Evolutionary conservation across 768 basidiomycete genomes (phyloP).

Genomic region (Tylopilus vinaceipallidus): DNA sequence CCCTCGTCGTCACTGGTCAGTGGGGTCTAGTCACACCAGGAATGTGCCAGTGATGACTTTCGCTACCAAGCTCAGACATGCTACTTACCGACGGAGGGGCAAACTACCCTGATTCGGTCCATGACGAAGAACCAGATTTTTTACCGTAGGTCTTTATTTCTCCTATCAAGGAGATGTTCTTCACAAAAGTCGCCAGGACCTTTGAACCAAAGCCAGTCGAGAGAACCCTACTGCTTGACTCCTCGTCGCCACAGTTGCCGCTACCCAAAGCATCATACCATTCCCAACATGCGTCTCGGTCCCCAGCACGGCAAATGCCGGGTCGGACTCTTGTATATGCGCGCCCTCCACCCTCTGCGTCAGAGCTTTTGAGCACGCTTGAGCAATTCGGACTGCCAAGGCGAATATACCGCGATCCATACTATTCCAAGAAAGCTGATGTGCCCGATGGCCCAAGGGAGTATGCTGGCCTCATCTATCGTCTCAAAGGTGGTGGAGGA

Average conservation of each 20-base stretch:
- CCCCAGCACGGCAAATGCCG: neutral
- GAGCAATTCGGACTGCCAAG: slow-evolving; percentile 48
- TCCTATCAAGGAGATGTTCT: neutral
- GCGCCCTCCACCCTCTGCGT: slow-evolving; percentile 47
- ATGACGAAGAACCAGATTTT: slow-evolving; percentile 15
- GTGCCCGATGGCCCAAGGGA: slow-evolving; percentile 66
- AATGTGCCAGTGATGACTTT: slow-evolving; percentile 1
- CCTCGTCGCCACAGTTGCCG: neutral
- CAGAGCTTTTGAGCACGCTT: slow-evolving; percentile 45
- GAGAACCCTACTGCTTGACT: neutral
- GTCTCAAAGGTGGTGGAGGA: slow-evolving; percentile 62
- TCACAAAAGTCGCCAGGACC: slow-evolving; percentile 7
- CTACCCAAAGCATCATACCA: slow-evolving; percentile 20
- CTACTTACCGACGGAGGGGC: neutral
- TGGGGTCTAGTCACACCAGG: neutral
- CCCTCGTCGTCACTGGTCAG: slow-evolving; percentile 10
- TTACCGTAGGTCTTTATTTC: slow-evolving; percentile 17
- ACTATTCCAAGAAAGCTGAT: slow-evolving; percentile 73
- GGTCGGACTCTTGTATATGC: slow-evolving; percentile 43
- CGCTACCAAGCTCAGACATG: slow-evolving; percentile 4
- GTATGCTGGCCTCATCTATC: slow-evolving; percentile 78
- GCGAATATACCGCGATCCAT: slow-evolving; percentile 73
- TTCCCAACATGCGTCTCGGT: slow-evolving; percentile 5
- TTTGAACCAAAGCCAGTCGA: slow-evolving; percentile 13
- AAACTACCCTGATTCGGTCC: neutral